Evolutionary conservation across 1,139 yeast genomes (phyloP), one percentile per base, ranked within the genome.

Genomic region (Meyerozyma carpophila): DNA sequence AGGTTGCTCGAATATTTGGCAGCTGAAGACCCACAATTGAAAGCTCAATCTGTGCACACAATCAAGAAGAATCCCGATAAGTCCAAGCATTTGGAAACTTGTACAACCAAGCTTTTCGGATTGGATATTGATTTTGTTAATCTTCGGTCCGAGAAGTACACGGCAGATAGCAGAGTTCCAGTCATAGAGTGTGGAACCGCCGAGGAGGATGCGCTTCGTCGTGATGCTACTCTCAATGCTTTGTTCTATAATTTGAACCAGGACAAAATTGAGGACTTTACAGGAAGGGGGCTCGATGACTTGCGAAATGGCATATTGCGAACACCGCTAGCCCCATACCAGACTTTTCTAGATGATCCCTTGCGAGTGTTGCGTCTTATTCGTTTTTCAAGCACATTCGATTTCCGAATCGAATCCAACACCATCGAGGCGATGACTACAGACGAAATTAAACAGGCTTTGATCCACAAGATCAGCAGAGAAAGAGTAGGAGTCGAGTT

Each of bases 201-300:
- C 0, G 77, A 79, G 49, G 88, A 93, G 56, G 99, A 93, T 63
- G 97, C 98, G 0, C 70, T 80, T 53, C 77, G 98, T 56, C 73
- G 99, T 56, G 99, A 93, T 66, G 98, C 98, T 2, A 93, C 98
- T 0, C 69, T 93, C 47, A 85, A 93, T 62, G 96, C 98, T 0
- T 67, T 93, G 32, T 93, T 93, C 58, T 93, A 85, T 65, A 93
- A 93, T 61, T 72, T 93, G 41, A 77, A 78, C 45, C 77, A 81
- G 14, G 70, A 69, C 20, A 55, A 73, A 47, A 82, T 93, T 20
- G 99, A 93, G 57, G 99, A 93, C 63, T 81, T 84, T 50, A 93
- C 98, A 0, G 79, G 77, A 0, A 58, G 60, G 20, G 99, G 99
- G 0, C 56, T 91, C 11, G 60, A 73, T 10, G 99, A 93, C 60